Conservation (phyloP, 305 asterid species). For the Petunia hybrid region DNA sequence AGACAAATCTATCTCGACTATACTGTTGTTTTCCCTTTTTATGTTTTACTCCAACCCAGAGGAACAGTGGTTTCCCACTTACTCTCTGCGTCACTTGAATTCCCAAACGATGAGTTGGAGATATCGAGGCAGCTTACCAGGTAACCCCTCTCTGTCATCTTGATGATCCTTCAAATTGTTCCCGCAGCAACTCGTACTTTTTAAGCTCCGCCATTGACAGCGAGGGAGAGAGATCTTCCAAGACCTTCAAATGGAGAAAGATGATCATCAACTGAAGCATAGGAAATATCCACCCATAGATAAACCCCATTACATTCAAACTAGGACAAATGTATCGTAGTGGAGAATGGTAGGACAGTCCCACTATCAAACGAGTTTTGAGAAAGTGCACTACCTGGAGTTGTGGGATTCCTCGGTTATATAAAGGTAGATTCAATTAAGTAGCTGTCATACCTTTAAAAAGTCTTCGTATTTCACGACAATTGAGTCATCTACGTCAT, state of each 20-base stretch:
- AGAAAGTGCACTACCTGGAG: background rate
- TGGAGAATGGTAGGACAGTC: too few species aligned
- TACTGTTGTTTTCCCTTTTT: background rate
- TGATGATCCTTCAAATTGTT: slow-evolving; percentile 84
- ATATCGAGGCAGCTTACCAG: background rate
- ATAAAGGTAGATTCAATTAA: background rate
- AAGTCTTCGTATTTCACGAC: slow-evolving; percentile 82
- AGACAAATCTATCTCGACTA: background rate
- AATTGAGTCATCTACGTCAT: slow-evolving; percentile 56
- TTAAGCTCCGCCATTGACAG: slow-evolving; percentile 87
- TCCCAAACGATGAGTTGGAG: background rate
- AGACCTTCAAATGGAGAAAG: slow-evolving; percentile 56
- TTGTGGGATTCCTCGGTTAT: slow-evolving; percentile 11
- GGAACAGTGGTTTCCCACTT: background rate
- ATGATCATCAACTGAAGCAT: background rate
- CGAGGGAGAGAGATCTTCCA: slow-evolving; percentile 85
- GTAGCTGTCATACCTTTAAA: slow-evolving; percentile 59
- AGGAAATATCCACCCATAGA: background rate
- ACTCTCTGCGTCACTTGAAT: background rate
- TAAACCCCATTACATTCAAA: slow-evolving; percentile 6
- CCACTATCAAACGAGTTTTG: too few species aligned
- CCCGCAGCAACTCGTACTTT: slow-evolving; percentile 80
- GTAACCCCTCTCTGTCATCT: slow-evolving; percentile 34
- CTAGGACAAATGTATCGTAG: too few species aligned
- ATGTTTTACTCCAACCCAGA: background rate